These are phyloP conservation scores for Talaromyces sp. DNA, from an alignment of 2,329 filamentous ascomycete genomes.

Conservation along the genomic window DNA sequence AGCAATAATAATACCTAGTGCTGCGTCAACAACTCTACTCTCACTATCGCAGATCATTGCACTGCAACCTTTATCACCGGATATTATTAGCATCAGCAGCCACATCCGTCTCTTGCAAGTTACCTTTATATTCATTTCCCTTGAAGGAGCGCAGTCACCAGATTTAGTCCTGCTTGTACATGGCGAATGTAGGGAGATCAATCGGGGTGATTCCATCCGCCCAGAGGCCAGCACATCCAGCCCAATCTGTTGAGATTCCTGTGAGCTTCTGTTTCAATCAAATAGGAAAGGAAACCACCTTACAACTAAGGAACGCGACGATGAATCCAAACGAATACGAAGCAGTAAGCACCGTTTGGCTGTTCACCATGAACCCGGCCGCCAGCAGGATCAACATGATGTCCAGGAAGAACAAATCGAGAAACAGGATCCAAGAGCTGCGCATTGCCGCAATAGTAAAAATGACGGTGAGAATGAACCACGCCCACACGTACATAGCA, in stretches of 20 bases:
- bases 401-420: constrained; percentile 19
- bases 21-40: too few relatives aligned
- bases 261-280: neutral
- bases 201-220: neutral
- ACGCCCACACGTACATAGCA: constrained; percentile 22
- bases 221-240: neutral
- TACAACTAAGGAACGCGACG: constrained; percentile 20
- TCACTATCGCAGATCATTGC: too few relatives aligned
- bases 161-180: neutral
- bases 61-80: too few relatives aligned
- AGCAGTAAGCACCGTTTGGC: constrained; percentile 13
- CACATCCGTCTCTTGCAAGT: neutral
- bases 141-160: neutral
- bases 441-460: constrained; percentile 20
- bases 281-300: neutral
- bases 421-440: constrained; percentile 20
- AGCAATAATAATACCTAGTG: too few relatives aligned
- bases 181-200: neutral
- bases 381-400: constrained; percentile 21
- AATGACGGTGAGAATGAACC: constrained; percentile 24
- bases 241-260: neutral
- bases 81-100: too few relatives aligned
- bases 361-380: constrained; percentile 19
- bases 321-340: constrained; percentile 19
- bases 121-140: neutral